Percentiles rank a stretch among this genome's conserved stretches.
Conservation (phyloP, 305 asterid species). For the Striga hermonthica region DNA sequence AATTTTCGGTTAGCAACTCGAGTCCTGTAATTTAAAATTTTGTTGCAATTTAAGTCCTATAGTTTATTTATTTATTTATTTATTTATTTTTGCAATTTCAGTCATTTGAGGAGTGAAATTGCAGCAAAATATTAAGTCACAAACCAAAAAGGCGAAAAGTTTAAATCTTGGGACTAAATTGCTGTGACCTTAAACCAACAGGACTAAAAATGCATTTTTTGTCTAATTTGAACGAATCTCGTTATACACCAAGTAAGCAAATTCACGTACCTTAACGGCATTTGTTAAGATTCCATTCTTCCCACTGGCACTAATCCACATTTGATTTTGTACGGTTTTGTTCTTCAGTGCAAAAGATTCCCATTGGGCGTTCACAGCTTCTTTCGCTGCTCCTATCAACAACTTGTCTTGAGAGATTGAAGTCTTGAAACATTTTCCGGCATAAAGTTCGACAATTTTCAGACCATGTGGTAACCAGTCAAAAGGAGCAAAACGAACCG, state of each 20-base stretch:
- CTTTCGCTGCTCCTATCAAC: constrained; percentile 63
- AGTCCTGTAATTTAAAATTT: too few relatives aligned
- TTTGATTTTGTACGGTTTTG: constrained; percentile 30
- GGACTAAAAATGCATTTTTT: not conserved
- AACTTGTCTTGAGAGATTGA: constrained; percentile 71
- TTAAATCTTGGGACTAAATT: not conserved
- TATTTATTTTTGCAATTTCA: not conserved
- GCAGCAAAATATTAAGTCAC: too few relatives aligned
- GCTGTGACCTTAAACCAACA: constrained; percentile 5
- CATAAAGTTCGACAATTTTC: constrained; percentile 51
- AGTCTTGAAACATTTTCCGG: constrained; percentile 49
- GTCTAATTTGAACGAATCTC: too few relatives aligned
- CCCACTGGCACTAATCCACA: constrained; percentile 47
- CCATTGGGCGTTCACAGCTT: constrained; percentile 54
- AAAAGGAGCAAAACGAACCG: constrained; percentile 69
- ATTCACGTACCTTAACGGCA: constrained; percentile 53
- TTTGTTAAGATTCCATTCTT: constrained; percentile 59
- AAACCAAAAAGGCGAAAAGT: too few relatives aligned
- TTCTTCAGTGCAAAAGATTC: constrained; percentile 34
- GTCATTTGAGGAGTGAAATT: too few relatives aligned
- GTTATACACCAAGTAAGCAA: too few relatives aligned
- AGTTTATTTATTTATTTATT: too few relatives aligned
- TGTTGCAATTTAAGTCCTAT: too few relatives aligned
- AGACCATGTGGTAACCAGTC: constrained; percentile 90
- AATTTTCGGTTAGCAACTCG: too few relatives aligned